Evolutionary conservation across 441 rosid genomes (phyloP), one percentile per base, ranked within the genome.

Genomic region (Bruguiera hainesii): DNA sequence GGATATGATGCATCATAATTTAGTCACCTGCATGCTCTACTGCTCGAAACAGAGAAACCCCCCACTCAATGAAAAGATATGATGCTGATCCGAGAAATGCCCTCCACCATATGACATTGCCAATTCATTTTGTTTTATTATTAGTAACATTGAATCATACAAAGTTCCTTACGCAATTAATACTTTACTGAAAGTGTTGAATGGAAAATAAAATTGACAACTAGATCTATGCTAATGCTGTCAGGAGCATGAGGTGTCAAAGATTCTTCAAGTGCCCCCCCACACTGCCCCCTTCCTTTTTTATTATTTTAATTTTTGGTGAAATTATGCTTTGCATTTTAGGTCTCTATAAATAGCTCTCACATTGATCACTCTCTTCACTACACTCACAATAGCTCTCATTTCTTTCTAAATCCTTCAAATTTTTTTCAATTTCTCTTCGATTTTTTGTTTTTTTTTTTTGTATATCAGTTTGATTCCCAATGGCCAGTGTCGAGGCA

Each of bases 401-500:
- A 13, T 26, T 10, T 26, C 58, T 20, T 3, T 23, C 29, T 73
- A 55, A 66, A 21, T 6, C 39, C 2, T 4, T 11, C 50, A 59
- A 10, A 37, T 3, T 56, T 57, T 58, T 57, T 56, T 64, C 69
- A 55, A 10, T 11, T 0, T 11, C 7, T 55, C 6, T 15, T 23
- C 7, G 11, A 55, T 2, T 15, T 55, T 55, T 9, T 23, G 1
- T 23, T 26, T 26, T 26, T 23, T 26, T 26, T 26, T 1, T 26
- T 26, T 26, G 23, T 55, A 3, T 3, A 42, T 2, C 18, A 55
- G 30, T 55, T 55, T 23, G 16, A 55, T 23, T 23, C 73, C 77
- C 15, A 64, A 86, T 86, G 90, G 90, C 88, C 80, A 77, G 57
- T 29, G 86, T 77, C 66, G 86, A 82, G 90, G 90, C 83, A 75